Evolutionary conservation across 2,329 filamentous ascomycete species (phyloP).

Genomic region (Fusarium scirpi): DNA sequence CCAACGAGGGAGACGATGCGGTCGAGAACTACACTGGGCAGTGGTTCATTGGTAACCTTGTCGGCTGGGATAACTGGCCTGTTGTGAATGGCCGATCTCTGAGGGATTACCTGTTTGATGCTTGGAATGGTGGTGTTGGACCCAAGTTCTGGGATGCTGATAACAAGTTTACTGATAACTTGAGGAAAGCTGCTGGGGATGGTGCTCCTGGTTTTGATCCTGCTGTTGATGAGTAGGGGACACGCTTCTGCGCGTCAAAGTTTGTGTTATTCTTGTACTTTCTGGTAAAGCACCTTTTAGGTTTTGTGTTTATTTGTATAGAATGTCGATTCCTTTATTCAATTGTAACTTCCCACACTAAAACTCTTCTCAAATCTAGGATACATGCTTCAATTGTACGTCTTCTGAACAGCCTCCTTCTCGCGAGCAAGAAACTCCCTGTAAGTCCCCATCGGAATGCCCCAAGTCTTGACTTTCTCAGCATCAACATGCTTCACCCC

Average conservation of each 20-base stretch:
- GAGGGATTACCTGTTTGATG: slow-evolving; percentile 15
- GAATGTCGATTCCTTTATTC: no score
- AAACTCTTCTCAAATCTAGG: accelerated
- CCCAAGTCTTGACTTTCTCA: not conserved
- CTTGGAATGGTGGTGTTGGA: slow-evolving; percentile 19
- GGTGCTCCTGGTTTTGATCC: slow-evolving; percentile 26
- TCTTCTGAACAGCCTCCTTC: not conserved
- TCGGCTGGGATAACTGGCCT: slow-evolving; percentile 35
- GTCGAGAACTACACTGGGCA: slow-evolving; percentile 52
- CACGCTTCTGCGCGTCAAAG: no score
- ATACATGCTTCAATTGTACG: not conserved
- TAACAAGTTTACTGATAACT: slow-evolving; percentile 14
- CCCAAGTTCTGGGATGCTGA: slow-evolving; percentile 27
- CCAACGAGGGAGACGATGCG: slow-evolving; percentile 35
- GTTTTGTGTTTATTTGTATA: not conserved
- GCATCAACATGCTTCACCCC: not conserved
- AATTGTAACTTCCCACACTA: no score
- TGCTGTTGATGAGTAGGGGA: slow-evolving; percentile 1
- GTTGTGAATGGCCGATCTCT: slow-evolving; percentile 38
- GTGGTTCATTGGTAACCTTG: slow-evolving; percentile 51
- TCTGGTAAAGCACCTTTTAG: not conserved
- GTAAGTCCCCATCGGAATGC: not conserved
- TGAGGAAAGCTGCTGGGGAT: slow-evolving; percentile 22
- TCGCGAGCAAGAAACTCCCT: not conserved
- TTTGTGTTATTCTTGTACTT: not conserved